Conservation (phyloP, 1,139 yeast genomes). For the Pichia sp. region DNA sequence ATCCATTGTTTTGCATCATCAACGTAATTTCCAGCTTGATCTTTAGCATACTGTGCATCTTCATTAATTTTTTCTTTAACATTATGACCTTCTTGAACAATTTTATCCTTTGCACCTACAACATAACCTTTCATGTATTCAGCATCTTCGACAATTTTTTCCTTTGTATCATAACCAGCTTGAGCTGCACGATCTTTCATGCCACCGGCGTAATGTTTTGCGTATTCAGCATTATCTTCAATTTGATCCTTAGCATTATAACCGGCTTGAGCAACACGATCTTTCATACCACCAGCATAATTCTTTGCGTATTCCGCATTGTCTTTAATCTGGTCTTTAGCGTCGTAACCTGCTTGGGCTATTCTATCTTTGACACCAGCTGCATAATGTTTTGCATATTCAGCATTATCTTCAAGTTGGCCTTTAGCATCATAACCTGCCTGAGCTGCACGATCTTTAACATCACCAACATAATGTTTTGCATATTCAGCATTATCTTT, state of each 20-base stretch:
- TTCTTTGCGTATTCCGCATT: slow-evolving; percentile 8
- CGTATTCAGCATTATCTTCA: slow-evolving; percentile 12
- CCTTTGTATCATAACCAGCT: slow-evolving; percentile 11
- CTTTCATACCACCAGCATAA: slow-evolving; percentile 7
- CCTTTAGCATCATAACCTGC: slow-evolving; percentile 9
- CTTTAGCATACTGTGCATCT: slow-evolving; percentile 6
- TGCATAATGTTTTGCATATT: slow-evolving; percentile 18
- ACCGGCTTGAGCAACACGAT: slow-evolving; percentile 8
- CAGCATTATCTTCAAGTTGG: slow-evolving; percentile 7
- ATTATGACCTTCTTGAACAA: slow-evolving; percentile 1
- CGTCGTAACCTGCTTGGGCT: slow-evolving; percentile 12
- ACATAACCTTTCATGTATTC: slow-evolving; percentile 2
- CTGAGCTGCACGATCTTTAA: slow-evolving; percentile 3
- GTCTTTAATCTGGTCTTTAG: slow-evolving; percentile 10
- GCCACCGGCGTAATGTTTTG: slow-evolving; percentile 5
- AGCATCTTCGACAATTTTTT: slow-evolving; percentile 1
- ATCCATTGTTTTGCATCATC: slow-evolving; percentile 4
- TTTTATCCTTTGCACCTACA: slow-evolving; percentile 6
- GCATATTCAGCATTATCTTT: slow-evolving; percentile 7
- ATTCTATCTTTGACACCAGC: slow-evolving; percentile 6
- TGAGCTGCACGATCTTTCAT: slow-evolving; percentile 6
- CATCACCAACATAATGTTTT: slow-evolving; percentile 4
- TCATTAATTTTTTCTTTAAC: slow-evolving; percentile 3
- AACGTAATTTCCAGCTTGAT: neutral
- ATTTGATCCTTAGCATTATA: slow-evolving; percentile 13